phyloP scores from a whole-genome alignment of 306 rosid genomes.

The Aeschynomene evenia region DNA sequence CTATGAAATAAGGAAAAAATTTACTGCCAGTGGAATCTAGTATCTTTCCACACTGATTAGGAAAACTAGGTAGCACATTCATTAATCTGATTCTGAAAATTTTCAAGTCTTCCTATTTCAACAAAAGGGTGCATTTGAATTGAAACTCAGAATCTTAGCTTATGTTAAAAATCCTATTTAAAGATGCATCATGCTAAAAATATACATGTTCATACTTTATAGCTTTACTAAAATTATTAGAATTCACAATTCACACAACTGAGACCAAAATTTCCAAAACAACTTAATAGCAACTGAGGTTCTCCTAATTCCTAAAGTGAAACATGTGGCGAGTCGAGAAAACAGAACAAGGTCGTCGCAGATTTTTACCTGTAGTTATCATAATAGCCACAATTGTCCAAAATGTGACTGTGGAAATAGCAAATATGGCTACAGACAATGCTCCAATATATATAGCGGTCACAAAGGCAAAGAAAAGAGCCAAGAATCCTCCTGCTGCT shows the following conservation, averaged over 20 bases:
- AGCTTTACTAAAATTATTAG: not conserved
- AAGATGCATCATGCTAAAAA: not conserved
- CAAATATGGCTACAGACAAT: slow-evolving; percentile 56
- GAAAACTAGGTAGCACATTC: not conserved
- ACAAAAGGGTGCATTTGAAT: not conserved
- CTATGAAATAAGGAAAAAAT: not conserved
- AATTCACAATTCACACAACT: not conserved
- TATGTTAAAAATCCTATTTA: not conserved
- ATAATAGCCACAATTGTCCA: slow-evolving; percentile 51
- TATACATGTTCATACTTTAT: not conserved
- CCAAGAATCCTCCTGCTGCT: slow-evolving; percentile 87
- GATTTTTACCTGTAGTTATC: slow-evolving; percentile 36
- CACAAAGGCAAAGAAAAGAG: slow-evolving; percentile 66
- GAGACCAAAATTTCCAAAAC: not conserved
- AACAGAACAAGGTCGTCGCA: not conserved
- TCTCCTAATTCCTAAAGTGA: not conserved
- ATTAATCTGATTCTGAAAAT: not conserved
- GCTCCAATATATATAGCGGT: slow-evolving; percentile 78
- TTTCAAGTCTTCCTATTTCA: not conserved
- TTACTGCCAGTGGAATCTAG: not conserved
- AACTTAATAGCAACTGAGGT: slow-evolving; percentile 11
- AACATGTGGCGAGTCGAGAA: not conserved
- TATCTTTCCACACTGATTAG: not conserved
- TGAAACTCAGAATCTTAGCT: slow-evolving; percentile 17
- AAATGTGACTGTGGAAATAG: slow-evolving; percentile 52